Conservation (phyloP, 1,284 basidiomycete genomes). For the Apiotrichum laibachii region DNA sequence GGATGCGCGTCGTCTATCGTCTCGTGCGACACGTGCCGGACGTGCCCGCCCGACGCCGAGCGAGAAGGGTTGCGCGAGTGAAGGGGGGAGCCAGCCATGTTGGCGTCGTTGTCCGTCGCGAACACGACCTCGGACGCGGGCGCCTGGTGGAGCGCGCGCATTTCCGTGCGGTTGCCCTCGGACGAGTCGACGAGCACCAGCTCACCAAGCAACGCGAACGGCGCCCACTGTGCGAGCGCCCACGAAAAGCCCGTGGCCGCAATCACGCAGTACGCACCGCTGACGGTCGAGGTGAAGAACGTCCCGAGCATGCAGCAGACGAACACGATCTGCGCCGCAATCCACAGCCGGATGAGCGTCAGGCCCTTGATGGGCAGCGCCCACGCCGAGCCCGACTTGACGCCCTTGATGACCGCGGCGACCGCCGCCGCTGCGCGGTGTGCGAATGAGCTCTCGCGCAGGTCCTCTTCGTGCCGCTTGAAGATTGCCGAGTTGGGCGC, state of each 20-base stretch:
- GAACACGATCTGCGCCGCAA: constrained; percentile 45
- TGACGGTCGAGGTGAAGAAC: constrained; percentile 50
- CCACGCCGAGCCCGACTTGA: constrained; percentile 26
- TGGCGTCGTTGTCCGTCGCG: constrained; percentile 3
- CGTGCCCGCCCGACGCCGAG: neutral
- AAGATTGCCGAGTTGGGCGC: constrained; percentile 25
- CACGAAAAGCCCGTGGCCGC: constrained; percentile 55
- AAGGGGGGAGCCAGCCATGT: neutral
- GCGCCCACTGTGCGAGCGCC: constrained; percentile 52
- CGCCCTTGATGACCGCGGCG: constrained; percentile 18
- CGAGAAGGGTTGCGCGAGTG: constrained; percentile 9
- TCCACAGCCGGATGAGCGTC: constrained; percentile 47
- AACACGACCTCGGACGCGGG: constrained; percentile 15
- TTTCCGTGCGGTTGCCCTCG: neutral
- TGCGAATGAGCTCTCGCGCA: neutral
- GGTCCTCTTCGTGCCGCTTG: constrained; percentile 8
- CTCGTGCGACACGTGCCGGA: constrained; percentile 6
- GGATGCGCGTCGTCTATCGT: neutral
- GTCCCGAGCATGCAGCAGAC: constrained; percentile 49
- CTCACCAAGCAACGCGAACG: constrained; percentile 45
- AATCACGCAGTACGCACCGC: constrained; percentile 53
- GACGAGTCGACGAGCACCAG: constrained; percentile 47
- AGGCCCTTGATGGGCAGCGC: constrained; percentile 43
- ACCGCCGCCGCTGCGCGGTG: constrained; percentile 14
- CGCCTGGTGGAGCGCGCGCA: neutral